Evolutionary conservation across 1,284 basidiomycete species (phyloP), one percentile per base, ranked within the genome.

Genomic region (Trametes pubescens): DNA sequence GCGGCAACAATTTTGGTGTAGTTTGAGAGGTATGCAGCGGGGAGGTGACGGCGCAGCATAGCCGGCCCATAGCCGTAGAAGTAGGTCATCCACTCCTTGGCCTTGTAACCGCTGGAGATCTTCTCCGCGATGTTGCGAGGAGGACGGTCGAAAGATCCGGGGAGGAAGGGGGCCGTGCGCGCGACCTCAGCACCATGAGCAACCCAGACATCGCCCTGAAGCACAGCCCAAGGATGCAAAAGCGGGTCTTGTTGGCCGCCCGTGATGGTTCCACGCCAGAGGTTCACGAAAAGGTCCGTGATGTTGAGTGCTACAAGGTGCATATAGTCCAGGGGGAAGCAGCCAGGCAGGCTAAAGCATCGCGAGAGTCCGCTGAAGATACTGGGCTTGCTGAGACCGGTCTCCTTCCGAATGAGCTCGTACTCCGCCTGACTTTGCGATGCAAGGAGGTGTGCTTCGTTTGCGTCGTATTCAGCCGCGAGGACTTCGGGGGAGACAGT

Each of bases 311-410:
- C 46, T 2, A 75, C 59, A 0, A 78, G 66, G 55, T 82, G 80
- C 80, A 82, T 82, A 11, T 78, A 61, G 62, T 83, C 78, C 0
- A 61, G 58, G 0, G 66, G 62, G 59, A 80, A 79, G 37, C 71
- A 70, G 0, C 37, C 26, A 0, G 80, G 79, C 3, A 80, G 46
- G 0, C 66, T 64, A 2, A 66, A 61, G 3, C 40, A 26, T 2
- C 35, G 13, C 1, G 43, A 60, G 0, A 66, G 22, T 18, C 61
- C 65, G 18, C 57, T 62, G 26, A 65, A 57, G 26, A 61, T 61
- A 8, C 37, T 51, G 0, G 61, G 59, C n/a, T 64, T 59, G 9
- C 51, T 44, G 4, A 61, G 48, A 0, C 48, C 62, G 0, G 57
- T 66, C 2, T 49, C 32, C 34, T 49, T 44, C 4, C 53, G 61